phyloP scores from a whole-genome alignment of 768 basidiomycete genomes.

The Pleurotus eryngii region DNA sequence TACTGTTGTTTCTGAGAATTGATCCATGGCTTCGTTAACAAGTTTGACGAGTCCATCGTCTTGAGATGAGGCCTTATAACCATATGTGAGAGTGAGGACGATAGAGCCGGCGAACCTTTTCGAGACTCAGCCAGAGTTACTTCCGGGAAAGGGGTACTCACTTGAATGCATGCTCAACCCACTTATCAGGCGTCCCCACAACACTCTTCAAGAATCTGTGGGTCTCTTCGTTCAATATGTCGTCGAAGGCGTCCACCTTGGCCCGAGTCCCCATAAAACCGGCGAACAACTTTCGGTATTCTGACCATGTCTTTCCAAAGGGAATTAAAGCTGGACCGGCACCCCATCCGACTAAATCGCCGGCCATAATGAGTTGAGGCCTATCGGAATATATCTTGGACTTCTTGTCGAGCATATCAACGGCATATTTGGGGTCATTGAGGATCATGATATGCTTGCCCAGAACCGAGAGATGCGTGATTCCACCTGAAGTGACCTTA shows the following conservation, averaged over 20 bases:
- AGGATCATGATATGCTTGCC: conserved; percentile 24
- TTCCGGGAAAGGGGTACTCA: too few relatives aligned
- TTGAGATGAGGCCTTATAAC: conserved; percentile 17
- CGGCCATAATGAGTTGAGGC: conserved; percentile 28
- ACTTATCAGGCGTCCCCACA: conserved; percentile 9
- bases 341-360: conserved; percentile 18
- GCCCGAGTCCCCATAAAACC: conserved; percentile 18
- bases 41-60: conserved; percentile 22
- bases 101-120: conserved; percentile 19
- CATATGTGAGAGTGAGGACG: conserved; percentile 26
- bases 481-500: conserved; percentile 24
- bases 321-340: conserved; percentile 14
- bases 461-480: conserved; percentile 26
- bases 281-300: conserved; percentile 17
- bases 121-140: too few relatives aligned
- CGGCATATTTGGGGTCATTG: conserved; percentile 22
- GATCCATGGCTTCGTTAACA: conserved; percentile 20
- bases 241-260: conserved; percentile 15
- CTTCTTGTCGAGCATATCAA: conserved; percentile 29
- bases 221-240: conserved; percentile 12
- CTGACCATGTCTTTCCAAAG: conserved; percentile 13
- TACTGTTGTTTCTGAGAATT: conserved; percentile 16
- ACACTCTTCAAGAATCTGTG: conserved; percentile 10
- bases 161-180: conserved; percentile 13
- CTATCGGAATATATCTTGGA: conserved; percentile 18